Base-by-base conservation (phyloP, 371 early-diverging fungal species). In the Mortierella sp. region DNA sequence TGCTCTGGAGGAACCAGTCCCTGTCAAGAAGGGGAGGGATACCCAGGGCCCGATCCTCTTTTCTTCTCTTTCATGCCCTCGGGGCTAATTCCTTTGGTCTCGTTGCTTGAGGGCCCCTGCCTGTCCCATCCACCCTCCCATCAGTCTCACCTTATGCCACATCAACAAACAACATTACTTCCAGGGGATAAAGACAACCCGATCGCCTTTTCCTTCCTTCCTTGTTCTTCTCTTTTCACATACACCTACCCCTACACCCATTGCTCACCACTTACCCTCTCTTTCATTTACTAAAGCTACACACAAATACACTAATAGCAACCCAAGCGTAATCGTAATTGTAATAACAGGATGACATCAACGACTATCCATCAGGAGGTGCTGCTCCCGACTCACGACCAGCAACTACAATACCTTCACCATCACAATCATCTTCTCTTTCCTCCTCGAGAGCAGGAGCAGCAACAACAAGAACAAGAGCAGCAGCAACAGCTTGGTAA, bases 21-120 rank as follows among this genome's bases (percentile, higher is more conserved):
- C 50, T 31, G 29, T 16, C 34, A 58, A 34, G 31, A 40, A 41
- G 8, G 43, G 29, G 65, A 41, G 24, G 34, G 24, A 40, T 4
- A 34, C 34, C 61, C 61, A 61, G 61, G 61, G 61, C 61, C 61
- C 61, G 61, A 61, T 61, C 61, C 61, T 66, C 39, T 13, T 45
- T 45, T 65, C 22, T 44, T 44, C 16, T 64, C n/a, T 65, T 29
- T 53, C 26, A 22, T 19, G 14, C 26, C n/a, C 64, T 41, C 41
- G 41, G 43, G 41, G n/a, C n/a, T 24, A 24, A 64, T 64, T 64
- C 26, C 22, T 64, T 64, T 41, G 41, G 14, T 26, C 29, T 16
- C 26, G 10, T 64, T n/a, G n/a, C n/a, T n/a, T n/a, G n/a, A n/a
- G 41, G 24, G 13, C 9, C 34, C 40, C 63, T 29, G 53, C 29